Conservation (phyloP, 164 flowering plant genomes). For the Magnolia changhungtana region DNA sequence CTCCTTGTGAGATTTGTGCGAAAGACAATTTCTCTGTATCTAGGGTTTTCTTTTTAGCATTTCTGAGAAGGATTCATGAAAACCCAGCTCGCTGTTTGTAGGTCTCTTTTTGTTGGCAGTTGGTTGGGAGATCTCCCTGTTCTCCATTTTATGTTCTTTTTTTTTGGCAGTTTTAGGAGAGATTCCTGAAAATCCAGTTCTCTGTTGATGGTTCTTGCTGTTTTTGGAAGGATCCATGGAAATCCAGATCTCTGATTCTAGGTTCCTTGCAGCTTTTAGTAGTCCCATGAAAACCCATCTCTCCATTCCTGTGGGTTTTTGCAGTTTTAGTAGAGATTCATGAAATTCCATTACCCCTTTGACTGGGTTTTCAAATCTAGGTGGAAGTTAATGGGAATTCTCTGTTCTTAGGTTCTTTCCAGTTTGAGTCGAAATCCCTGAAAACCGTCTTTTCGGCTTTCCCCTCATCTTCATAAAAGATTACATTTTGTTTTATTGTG, state of each 20-base stretch:
- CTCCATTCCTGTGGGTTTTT: not conserved
- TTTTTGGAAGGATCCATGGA: constrained; percentile 2
- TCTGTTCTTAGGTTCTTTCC: not conserved
- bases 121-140: not conserved
- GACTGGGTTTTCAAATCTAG: not conserved
- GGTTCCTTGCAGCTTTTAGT: not conserved
- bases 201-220: not conserved
- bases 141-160: not conserved
- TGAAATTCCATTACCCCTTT: not conserved
- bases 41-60: not conserved
- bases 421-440: not conserved
- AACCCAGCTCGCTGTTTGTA: not conserved
- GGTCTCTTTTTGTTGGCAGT: not conserved
- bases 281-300: not conserved
- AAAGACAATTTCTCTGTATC: not conserved
- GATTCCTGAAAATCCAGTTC: not conserved
- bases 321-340: not conserved
- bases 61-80: not conserved
- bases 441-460: not conserved
- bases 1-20: not conserved
- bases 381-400: not conserved
- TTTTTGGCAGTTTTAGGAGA: too few species aligned
- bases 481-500: not conserved
- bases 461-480: not conserved
- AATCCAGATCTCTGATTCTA: not conserved